Evolutionary conservation across 1,139 yeast species (phyloP), one percentile per base, ranked within the genome.

Genomic region (Groenewaldozyma auringiensis): DNA sequence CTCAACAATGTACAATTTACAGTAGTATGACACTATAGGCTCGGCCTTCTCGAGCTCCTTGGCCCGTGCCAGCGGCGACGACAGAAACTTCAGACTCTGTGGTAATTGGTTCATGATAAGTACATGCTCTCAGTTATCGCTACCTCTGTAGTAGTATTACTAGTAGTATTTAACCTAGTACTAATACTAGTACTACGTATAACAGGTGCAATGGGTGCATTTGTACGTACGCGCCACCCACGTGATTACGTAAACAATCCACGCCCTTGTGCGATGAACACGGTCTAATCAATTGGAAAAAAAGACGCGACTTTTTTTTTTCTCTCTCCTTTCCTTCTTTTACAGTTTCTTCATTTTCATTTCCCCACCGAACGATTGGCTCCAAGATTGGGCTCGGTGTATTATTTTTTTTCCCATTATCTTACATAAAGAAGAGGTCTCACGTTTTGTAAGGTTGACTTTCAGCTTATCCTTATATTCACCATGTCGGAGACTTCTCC

Each of bases 1-100:
- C 58, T 85, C 87, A 9, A 82, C 79, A 0, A 85, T 84, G 54
- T 81, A 49, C 32, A 55, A 40, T 58, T 70, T 72, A 62, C 83
- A 76, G 62, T 70, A 79, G 59, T 78, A 79, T 33, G 81, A 67
- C 20, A 79, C 69, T 18, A 79, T 67, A 0, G 83, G 81, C 47
- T 78, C 74, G 27, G 68, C 69, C 1, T 58, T 49, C 34, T 64
- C 67, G 40, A 79, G 58, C 55, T 79, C 85, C n/a, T 58, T 57
- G 31, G 80, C 70, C 16, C 83, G 66, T 1, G 69, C 63, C n/a
- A 78, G 64, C 50, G 62, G 69, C 2, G 79, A 73, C 32, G 66
- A 60, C 21, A 75, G 67, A 18, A 64, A 60, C 56, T 71, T 58
- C 39, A 63, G 55, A 4, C 57, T 49, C 1, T 51, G 46, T 4